Base-by-base conservation (phyloP, 345 rosid genomes). In the Sisymbrium altissimum region DNA sequence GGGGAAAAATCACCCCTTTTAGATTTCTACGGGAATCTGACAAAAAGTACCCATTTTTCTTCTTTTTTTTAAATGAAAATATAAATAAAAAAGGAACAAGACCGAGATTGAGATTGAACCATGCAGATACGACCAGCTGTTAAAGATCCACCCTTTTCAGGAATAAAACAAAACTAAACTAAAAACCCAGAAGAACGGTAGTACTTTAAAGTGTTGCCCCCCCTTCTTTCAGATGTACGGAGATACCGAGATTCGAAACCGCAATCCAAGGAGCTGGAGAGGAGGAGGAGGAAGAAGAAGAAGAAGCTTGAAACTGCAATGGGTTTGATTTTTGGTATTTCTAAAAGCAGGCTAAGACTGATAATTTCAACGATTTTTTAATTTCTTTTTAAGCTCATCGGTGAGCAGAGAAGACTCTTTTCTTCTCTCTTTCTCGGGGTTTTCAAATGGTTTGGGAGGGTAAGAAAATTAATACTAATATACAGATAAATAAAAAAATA, bases 371-470 rank as follows among this genome's bases (percentile, higher is more conserved):
- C 33, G 33, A 33, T 62, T 49, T 30, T 64, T 49, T 18, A 40
- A 38, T 64, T 53, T 53, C 21, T 32, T 88, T 81, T 86, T 75
- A 84, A 23, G 89, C 84, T 88, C 90, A 85, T 83, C 84, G 74
- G 79, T 80, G 80, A 84, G 49, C 49, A 43, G 66, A 33, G 82
- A 81, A 66, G 68, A 68, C n/a, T n/a, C n/a, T n/a, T n/a, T n/a
- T 84, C 60, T 64, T 88, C 87, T 66, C 82, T 84, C 83, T 84
- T 88, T 87, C 95, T 87, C 65, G 89, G 93, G 91, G 84, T 74
- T 88, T 93, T 90, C 95, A 93, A 93, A 90, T 86, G 86, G 91
- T 82, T 87, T 84, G 79, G 84, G 88, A 84, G 86, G 86, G 84
- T 64, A 64, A 48, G 58, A 54, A 70, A 70, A 41, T n/a, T n/a